A percentile compares a stretch with the other conserved stretches of the same genome.
phyloP scores from a whole-genome alignment of 1,139 yeast genomes.

The Keqinozyma sinolaborantium region DNA sequence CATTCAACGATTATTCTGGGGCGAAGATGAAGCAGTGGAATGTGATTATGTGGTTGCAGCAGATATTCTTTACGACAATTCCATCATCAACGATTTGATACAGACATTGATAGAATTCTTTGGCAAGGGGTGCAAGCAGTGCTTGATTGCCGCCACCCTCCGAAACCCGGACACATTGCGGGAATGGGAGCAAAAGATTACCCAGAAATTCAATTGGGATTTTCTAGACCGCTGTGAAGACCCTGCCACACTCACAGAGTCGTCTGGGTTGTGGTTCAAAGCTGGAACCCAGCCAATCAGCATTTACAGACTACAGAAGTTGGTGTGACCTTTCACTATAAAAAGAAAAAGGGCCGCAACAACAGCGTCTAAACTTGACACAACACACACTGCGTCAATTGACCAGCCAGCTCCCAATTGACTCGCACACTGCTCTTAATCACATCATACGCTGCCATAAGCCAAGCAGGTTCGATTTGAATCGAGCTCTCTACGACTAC shows the following conservation, averaged over 20 bases:
- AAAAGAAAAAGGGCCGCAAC: too few species aligned
- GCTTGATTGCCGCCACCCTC: conserved; percentile 69
- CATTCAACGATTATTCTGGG: conserved; percentile 51
- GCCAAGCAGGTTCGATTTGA: too few species aligned
- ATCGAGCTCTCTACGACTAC: too few species aligned
- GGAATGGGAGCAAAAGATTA: conserved; percentile 48
- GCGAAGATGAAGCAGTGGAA: conserved; percentile 36
- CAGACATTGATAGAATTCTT: conserved; percentile 43
- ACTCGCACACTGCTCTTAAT: too few species aligned
- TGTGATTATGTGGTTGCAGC: conserved; percentile 66
- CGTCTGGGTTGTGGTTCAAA: neutral
- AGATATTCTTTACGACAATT: conserved; percentile 79
- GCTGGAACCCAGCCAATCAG: conserved; percentile 20
- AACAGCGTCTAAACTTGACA: too few species aligned
- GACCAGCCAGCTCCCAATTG: too few species aligned
- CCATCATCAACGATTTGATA: conserved; percentile 55
- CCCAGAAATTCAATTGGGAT: conserved; percentile 22
- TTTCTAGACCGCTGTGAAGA: conserved; percentile 11
- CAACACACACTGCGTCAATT: too few species aligned
- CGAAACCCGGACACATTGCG: conserved; percentile 58
- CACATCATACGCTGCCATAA: too few species aligned
- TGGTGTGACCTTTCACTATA: too few species aligned
- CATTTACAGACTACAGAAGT: neutral
- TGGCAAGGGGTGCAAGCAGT: conserved; percentile 23
- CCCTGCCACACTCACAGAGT: neutral